A percentile compares a stretch with the other conserved stretches of the same genome.
These are phyloP conservation scores for Colletotrichum karsti DNA, from an alignment of 2,329 filamentous ascomycete species.

Conservation along the genomic window DNA sequence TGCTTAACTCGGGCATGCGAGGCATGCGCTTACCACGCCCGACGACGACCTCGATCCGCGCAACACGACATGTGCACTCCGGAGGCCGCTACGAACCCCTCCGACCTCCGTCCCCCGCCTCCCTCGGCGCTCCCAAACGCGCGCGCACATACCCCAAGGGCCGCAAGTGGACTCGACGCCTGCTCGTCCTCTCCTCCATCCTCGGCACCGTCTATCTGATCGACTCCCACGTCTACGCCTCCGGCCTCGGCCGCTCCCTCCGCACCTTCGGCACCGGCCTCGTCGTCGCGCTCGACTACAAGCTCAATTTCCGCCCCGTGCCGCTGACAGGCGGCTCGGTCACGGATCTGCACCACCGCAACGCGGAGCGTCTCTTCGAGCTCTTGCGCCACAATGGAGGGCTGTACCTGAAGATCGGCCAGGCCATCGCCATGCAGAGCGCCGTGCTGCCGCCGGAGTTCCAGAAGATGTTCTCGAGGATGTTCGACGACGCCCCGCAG, in stretches of 20 bases:
- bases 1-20: neutral
- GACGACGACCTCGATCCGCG: neutral
- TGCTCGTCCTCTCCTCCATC: slow-evolving; percentile 68
- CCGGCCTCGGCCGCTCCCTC: slow-evolving; percentile 78
- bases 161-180: slow-evolving; percentile 79
- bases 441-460: slow-evolving; percentile 94
- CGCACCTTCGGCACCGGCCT: slow-evolving; percentile 85
- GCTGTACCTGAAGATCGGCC: slow-evolving; percentile 95
- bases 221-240: slow-evolving; percentile 81
- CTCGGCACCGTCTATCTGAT: slow-evolving; percentile 71
- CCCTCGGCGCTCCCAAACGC: slow-evolving; percentile 75
- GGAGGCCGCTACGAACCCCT: slow-evolving; percentile 67
- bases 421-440: slow-evolving; percentile 98
- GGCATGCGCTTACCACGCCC: neutral
- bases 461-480: slow-evolving; percentile 92
- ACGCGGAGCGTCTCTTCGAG: slow-evolving; percentile 83
- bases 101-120: slow-evolving; percentile 79
- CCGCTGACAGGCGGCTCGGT: slow-evolving; percentile 79
- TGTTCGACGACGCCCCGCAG: slow-evolving; percentile 98
- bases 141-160: slow-evolving; percentile 77
- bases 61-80: neutral
- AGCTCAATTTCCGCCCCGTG: slow-evolving; percentile 89
- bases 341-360: slow-evolving; percentile 81
- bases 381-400: slow-evolving; percentile 88
- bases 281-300: slow-evolving; percentile 90